Evolutionary conservation across 805 yeast species (phyloP).

Genomic region (Helenozyma baotianmanensis): DNA sequence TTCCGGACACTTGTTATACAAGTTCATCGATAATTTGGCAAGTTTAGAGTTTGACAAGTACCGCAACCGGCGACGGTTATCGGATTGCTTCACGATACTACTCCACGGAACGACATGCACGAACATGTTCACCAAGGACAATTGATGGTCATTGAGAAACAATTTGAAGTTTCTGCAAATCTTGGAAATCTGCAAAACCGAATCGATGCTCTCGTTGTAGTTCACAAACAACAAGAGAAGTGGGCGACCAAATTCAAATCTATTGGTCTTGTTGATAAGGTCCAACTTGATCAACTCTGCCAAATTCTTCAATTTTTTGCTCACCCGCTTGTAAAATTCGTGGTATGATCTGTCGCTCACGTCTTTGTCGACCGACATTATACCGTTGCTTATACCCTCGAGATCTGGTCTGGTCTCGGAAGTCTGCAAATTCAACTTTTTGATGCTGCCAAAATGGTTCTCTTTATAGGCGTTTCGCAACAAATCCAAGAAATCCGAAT

Average conservation of each 20-base stretch:
- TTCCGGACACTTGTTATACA: slow-evolving; percentile 56
- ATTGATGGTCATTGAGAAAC: slow-evolving; percentile 31
- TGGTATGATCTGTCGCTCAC: slow-evolving; percentile 18
- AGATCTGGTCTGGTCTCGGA: slow-evolving; percentile 26
- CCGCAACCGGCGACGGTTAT: slow-evolving; percentile 15
- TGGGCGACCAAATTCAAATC: slow-evolving; percentile 43
- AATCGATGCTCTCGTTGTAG: slow-evolving; percentile 37
- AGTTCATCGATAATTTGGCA: slow-evolving; percentile 44
- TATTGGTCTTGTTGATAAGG: slow-evolving; percentile 36
- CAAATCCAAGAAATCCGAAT: slow-evolving; percentile 35
- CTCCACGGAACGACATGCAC: slow-evolving; percentile 32
- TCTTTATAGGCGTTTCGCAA: slow-evolving; percentile 43
- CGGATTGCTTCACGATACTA: slow-evolving; percentile 19
- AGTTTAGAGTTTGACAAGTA: slow-evolving; percentile 32
- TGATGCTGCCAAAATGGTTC: slow-evolving; percentile 44
- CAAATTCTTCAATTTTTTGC: slow-evolving; percentile 24
- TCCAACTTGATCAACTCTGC: slow-evolving; percentile 37
- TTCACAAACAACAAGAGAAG: slow-evolving; percentile 49
- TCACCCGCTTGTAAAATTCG: slow-evolving; percentile 27
- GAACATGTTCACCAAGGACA: slow-evolving; percentile 36
- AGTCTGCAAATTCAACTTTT: slow-evolving; percentile 26
- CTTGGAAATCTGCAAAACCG: slow-evolving; percentile 44
- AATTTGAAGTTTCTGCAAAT: slow-evolving; percentile 45
- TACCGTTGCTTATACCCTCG: slow-evolving; percentile 27
- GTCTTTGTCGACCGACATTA: slow-evolving; percentile 20